A percentile compares a stretch with the other conserved stretches of the same genome.
Conservation (phyloP, 352 stramenopile species). For the Globisporangium rhizosaccharum region DNA sequence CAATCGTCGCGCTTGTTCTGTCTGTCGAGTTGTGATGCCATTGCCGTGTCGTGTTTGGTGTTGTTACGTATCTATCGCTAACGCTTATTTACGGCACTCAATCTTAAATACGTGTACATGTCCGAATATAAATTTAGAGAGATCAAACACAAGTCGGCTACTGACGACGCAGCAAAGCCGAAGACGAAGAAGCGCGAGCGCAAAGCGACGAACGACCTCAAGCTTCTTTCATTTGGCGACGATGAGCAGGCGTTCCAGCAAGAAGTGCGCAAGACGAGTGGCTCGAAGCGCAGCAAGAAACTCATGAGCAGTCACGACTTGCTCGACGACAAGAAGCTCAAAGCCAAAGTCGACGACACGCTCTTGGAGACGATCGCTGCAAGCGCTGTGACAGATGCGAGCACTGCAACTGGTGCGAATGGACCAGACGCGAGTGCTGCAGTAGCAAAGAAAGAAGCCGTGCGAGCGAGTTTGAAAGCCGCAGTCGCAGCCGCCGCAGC, state of each 20-base stretch:
- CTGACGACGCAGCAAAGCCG: slow-evolving; percentile 18
- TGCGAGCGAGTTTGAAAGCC: slow-evolving; percentile 16
- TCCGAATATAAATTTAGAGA: slow-evolving; percentile 8
- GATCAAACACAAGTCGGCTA: slow-evolving; percentile 17
- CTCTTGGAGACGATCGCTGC: slow-evolving; percentile 51
- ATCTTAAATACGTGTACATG: not conserved
- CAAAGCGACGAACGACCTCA: slow-evolving; percentile 91
- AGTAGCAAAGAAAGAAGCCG: slow-evolving; percentile 23
- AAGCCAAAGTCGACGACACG: slow-evolving; percentile 49
- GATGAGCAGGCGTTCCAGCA: slow-evolving; percentile 75
- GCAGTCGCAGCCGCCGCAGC: slow-evolving; percentile 4
- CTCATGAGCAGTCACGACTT: slow-evolving; percentile 78
- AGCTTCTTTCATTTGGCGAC: slow-evolving; percentile 94
- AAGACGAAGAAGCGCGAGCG: slow-evolving; percentile 80
- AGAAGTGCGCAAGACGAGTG: slow-evolving; percentile 14
- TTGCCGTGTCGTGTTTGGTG: no score
- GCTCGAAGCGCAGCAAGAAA: slow-evolving; percentile 36
- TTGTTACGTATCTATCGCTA: no score
- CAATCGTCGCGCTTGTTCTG: not conserved
- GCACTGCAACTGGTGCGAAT: not conserved
- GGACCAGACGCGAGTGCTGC: not conserved
- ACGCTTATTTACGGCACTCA: not conserved
- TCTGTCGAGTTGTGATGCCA: not conserved
- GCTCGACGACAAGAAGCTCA: slow-evolving; percentile 56
- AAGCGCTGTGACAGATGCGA: not conserved